phyloP scores from a whole-genome alignment of 257 asterid species.

The Solanum etuberosum region DNA sequence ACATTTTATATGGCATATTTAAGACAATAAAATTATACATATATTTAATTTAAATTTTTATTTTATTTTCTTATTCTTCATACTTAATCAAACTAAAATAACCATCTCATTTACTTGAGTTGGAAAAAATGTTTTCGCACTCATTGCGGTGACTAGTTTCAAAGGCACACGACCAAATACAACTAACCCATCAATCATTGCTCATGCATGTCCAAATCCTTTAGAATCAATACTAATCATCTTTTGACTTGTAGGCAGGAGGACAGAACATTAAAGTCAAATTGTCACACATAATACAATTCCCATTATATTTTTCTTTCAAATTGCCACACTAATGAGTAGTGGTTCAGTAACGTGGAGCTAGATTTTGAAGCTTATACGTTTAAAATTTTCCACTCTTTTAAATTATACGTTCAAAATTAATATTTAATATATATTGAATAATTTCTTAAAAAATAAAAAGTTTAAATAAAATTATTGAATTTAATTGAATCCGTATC shows the following conservation, averaged over 20 bases:
- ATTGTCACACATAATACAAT: background rate
- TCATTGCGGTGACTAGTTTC: slow-evolving; percentile 14
- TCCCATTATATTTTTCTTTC: background rate
- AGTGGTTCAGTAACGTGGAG: background rate
- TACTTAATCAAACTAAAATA: background rate
- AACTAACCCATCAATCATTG: slow-evolving; percentile 3
- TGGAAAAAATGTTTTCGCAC: background rate
- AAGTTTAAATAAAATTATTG: background rate
- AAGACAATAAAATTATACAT: background rate
- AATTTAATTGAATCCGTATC: background rate
- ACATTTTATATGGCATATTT: background rate
- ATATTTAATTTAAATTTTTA: background rate
- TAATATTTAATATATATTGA: background rate
- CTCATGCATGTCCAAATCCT: background rate
- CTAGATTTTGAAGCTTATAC: background rate
- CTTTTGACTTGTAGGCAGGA: slow-evolving; percentile 2
- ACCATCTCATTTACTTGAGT: background rate
- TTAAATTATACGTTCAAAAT: background rate
- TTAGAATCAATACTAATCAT: background rate
- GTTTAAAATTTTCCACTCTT: background rate
- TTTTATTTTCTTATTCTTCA: background rate
- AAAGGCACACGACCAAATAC: slow-evolving; percentile 9
- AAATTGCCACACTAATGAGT: background rate
- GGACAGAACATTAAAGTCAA: slow-evolving; percentile 10
- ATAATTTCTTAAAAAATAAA: background rate